Evolutionary conservation across 2,329 filamentous ascomycete species (phyloP).

Genomic region (Colletotrichum theobromicola): DNA sequence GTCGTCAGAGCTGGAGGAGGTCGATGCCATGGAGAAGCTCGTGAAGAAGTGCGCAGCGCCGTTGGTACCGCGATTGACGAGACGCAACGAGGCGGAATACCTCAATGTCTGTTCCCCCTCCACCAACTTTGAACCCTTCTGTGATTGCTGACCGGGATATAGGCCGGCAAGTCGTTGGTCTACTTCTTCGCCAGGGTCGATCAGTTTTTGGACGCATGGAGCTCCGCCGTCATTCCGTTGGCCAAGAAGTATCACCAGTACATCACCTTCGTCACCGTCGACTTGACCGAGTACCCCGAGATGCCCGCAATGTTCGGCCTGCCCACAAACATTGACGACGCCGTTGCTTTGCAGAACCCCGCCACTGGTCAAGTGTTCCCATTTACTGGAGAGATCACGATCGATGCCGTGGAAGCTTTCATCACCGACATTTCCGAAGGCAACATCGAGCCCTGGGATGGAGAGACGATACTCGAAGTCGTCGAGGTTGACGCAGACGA

Average conservation of each 20-base stretch:
- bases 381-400: slow-evolving; percentile 31
- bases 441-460: slow-evolving; percentile 43
- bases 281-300: slow-evolving; percentile 49
- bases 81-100: slow-evolving; percentile 47
- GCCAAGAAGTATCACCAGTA: slow-evolving; percentile 52
- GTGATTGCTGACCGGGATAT: not conserved
- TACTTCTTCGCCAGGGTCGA: slow-evolving; percentile 33
- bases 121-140: accelerated
- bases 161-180: slow-evolving; percentile 44
- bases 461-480: slow-evolving; percentile 18
- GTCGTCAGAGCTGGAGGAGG: slow-evolving; percentile 33
- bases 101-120: not conserved
- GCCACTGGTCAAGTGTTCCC: slow-evolving; percentile 50
- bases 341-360: slow-evolving; percentile 49
- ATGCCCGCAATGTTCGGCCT: slow-evolving; percentile 46
- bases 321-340: slow-evolving; percentile 27
- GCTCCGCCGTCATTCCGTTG: slow-evolving; percentile 36
- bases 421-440: slow-evolving; percentile 50
- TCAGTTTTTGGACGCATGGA: slow-evolving; percentile 38
- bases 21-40: slow-evolving; percentile 40
- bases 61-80: slow-evolving; percentile 48
- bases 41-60: slow-evolving; percentile 42
- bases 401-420: slow-evolving; percentile 44
- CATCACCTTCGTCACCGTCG: slow-evolving; percentile 52
- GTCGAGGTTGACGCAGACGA: not conserved